Percentiles rank a stretch among this genome's conserved stretches.
phyloP scores from a whole-genome alignment of 352 stramenopile species.

The Phytophthora capsici region DNA sequence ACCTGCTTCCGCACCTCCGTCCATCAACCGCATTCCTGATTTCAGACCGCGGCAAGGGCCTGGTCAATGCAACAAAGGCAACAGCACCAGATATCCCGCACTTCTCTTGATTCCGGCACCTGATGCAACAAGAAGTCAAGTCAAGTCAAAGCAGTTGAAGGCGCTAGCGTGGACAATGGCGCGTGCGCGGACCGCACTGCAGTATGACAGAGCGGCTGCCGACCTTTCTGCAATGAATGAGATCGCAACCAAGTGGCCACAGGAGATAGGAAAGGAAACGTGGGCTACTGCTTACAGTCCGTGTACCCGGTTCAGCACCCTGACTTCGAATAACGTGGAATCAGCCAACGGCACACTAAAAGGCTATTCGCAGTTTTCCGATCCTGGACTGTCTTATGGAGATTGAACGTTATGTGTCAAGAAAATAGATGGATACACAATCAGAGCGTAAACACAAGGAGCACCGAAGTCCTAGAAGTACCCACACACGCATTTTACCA shows the following conservation, averaged over 20 bases:
- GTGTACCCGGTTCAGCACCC: slow-evolving; percentile 1
- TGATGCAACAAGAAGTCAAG: slow-evolving; percentile 5
- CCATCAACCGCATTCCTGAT: slow-evolving; percentile 4
- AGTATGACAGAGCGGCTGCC: neutral
- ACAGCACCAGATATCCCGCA: slow-evolving; percentile 2
- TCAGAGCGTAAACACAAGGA: too few relatives aligned
- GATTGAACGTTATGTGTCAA: slow-evolving; percentile 10
- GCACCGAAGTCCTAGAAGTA: too few relatives aligned
- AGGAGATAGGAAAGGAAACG: neutral
- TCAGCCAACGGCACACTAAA: neutral
- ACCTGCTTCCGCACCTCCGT: neutral
- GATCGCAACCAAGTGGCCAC: neutral
- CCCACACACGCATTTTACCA: too few relatives aligned
- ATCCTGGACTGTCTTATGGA: slow-evolving; percentile 12
- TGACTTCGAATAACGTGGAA: neutral
- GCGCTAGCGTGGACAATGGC: neutral
- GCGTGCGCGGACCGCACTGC: too few relatives aligned
- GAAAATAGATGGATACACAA: slow-evolving; percentile 3
- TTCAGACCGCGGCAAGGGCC: slow-evolving; percentile 1
- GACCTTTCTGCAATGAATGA: slow-evolving; percentile 1
- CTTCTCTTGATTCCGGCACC: neutral
- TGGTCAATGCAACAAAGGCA: slow-evolving; percentile 1
- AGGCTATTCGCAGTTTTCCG: slow-evolving; percentile 3
- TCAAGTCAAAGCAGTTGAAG: slow-evolving; percentile 8
- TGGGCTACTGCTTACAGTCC: neutral